Conservation (phyloP, 2,329 filamentous ascomycete genomes). For the Hypoxylon sp. region DNA sequence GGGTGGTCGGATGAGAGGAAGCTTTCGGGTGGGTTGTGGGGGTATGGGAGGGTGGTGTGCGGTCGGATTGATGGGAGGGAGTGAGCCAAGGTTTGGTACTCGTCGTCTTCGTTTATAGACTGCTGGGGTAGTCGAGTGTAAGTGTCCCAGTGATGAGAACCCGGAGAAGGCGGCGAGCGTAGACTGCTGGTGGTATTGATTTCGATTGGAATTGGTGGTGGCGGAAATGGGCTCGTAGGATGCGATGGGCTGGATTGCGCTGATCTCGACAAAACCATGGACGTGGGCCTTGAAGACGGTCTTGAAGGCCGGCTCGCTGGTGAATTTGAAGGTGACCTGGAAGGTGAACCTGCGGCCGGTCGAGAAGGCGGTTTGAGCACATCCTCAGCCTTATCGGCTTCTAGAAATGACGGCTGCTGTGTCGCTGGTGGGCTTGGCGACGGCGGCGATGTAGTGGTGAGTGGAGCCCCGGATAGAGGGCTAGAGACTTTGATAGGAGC, state of each 20-base stretch:
- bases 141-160: conserved; percentile 22
- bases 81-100: conserved; percentile 40
- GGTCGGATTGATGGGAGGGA: conserved; percentile 46
- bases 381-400: conserved; percentile 15
- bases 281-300: conserved; percentile 45
- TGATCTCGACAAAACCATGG: conserved; percentile 34
- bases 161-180: conserved; percentile 37
- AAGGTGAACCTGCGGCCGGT: conserved; percentile 36
- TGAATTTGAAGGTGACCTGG: conserved; percentile 22
- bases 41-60: conserved; percentile 45
- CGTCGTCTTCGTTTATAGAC: conserved; percentile 42
- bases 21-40: conserved; percentile 42
- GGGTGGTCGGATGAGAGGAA: conserved; percentile 45
- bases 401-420: conserved; percentile 23
- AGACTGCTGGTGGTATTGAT: conserved; percentile 51
- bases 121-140: conserved; percentile 27
- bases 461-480: conserved; percentile 46
- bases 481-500: conserved; percentile 51
- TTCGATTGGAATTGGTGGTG: conserved; percentile 53
- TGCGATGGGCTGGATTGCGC: conserved; percentile 51
- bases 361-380: conserved; percentile 36
- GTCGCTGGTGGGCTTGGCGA: conserved; percentile 27
- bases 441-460: conserved; percentile 35
- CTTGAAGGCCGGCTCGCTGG: conserved; percentile 37
- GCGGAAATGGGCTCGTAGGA: conserved; percentile 48